These are phyloP conservation scores for Peniophora sp. DNA, from an alignment of 1,284 basidiomycete genomes.

Conservation along the genomic window DNA sequence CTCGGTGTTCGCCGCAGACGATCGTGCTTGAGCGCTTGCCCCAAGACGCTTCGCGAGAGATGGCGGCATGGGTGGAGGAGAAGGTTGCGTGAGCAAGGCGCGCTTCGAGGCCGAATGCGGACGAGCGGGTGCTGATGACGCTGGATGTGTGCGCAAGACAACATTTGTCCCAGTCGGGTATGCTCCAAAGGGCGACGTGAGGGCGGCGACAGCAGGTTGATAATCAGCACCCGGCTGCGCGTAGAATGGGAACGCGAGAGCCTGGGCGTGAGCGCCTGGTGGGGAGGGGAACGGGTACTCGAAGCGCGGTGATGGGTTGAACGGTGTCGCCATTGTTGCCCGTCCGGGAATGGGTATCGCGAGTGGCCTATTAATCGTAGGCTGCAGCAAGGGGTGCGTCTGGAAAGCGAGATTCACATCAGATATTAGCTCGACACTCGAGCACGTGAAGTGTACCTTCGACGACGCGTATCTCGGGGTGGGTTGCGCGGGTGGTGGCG, in stretches of 20 bases:
- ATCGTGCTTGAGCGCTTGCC: not conserved
- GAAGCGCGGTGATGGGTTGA: slow-evolving; percentile 5
- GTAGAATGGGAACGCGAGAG: not conserved
- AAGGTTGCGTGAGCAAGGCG: not conserved
- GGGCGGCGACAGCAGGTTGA: not conserved
- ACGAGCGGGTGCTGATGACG: not conserved
- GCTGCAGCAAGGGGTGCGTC: slow-evolving; percentile 26
- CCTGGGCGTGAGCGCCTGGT: not conserved
- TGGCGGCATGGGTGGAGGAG: not conserved
- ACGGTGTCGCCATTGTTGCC: slow-evolving; percentile 2
- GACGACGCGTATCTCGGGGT: no score
- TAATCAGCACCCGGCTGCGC: not conserved
- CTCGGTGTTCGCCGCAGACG: not conserved
- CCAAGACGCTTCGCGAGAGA: not conserved
- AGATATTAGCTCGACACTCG: no score
- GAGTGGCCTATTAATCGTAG: slow-evolving; percentile 9
- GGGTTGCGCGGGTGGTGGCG: no score
- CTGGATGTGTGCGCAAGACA: not conserved
- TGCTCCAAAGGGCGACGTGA: not conserved
- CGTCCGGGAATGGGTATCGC: not conserved
- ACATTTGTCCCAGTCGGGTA: no score
- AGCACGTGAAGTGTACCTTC: no score
- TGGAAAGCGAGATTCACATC: slow-evolving; percentile 4
- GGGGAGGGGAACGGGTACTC: slow-evolving; percentile 6
- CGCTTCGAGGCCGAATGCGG: not conserved